Conservation (phyloP, 108 stramenopile species). For the Chaetoceros tenuissimus region DNA sequence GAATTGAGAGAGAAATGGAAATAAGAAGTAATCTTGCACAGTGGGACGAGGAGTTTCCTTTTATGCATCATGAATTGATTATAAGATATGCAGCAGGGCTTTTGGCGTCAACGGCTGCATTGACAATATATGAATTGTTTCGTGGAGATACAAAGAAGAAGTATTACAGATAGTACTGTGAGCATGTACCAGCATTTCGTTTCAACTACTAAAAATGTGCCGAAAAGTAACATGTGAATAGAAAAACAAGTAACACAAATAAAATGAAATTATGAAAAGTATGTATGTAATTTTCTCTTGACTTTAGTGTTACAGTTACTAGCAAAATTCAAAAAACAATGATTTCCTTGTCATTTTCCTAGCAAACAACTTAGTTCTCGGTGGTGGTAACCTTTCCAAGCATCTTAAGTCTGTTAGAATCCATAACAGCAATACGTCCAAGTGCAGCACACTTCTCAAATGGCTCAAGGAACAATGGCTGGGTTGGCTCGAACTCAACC, state of each 20-base stretch:
- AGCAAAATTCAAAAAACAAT: no score
- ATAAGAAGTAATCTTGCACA: slow-evolving; percentile 50
- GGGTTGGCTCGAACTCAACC: slow-evolving; percentile 69
- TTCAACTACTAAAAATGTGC: no score
- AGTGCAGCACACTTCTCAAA: slow-evolving; percentile 68
- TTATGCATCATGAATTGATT: slow-evolving; percentile 76
- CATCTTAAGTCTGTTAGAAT: slow-evolving; percentile 81
- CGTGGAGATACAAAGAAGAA: neutral
- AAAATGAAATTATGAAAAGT: neutral
- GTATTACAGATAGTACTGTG: neutral
- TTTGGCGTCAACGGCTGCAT: slow-evolving; percentile 51
- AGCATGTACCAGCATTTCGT: no score
- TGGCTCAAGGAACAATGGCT: slow-evolving; percentile 73
- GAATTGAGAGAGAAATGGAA: slow-evolving; percentile 57
- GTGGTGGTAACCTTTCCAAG: slow-evolving; percentile 74
- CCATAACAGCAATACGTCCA: slow-evolving; percentile 82
- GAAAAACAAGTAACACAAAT: neutral
- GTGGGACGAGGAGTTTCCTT: slow-evolving; percentile 73
- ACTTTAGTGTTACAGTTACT: neutral
- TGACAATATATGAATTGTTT: slow-evolving; percentile 31
- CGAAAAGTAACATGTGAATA: neutral
- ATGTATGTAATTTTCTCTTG: neutral
- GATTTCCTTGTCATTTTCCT: neutral
- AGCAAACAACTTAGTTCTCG: neutral
- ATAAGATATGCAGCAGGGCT: slow-evolving; percentile 58